A percentile compares a stretch with the other conserved stretches of the same genome.
Evolutionary conservation across 140 eudicot species (phyloP).

Genomic region (Senecio squalidus): DNA sequence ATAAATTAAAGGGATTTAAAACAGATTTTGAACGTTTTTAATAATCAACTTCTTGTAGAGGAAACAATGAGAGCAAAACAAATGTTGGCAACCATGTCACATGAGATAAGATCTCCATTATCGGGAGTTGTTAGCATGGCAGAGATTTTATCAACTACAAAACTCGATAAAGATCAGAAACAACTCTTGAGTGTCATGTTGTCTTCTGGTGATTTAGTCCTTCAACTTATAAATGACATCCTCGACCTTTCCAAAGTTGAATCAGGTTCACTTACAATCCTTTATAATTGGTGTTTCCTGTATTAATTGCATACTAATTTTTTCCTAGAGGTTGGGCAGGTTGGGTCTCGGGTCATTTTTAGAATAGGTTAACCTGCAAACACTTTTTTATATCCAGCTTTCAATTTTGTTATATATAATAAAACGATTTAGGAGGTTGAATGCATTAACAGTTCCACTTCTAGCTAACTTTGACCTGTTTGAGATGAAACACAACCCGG

Average conservation of each 20-base stretch:
- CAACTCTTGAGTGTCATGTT: constrained; percentile 73
- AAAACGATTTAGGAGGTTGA: too few relatives aligned
- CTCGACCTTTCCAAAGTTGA: constrained; percentile 95
- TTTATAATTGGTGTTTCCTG: not conserved
- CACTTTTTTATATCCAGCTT: too few relatives aligned
- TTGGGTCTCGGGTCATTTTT: too few relatives aligned
- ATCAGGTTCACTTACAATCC: constrained; percentile 49
- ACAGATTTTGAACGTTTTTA: too few relatives aligned
- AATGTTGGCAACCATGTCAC: constrained; percentile 97
- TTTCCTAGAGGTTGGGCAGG: not conserved
- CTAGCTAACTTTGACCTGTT: too few relatives aligned
- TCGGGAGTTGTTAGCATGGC: constrained; percentile 94
- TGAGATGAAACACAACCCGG: too few relatives aligned
- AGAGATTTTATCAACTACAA: constrained; percentile 69
- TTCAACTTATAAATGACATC: constrained; percentile 82
- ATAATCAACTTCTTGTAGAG: constrained; percentile 46
- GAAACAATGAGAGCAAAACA: constrained; percentile 96
- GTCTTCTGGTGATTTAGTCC: constrained; percentile 90
- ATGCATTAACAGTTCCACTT: too few relatives aligned
- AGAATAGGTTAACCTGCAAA: too few relatives aligned
- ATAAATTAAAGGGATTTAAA: too few relatives aligned
- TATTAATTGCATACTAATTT: not conserved
- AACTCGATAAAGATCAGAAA: constrained; percentile 72
- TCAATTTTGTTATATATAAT: too few relatives aligned
- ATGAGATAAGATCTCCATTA: constrained; percentile 91